phyloP scores from a whole-genome alignment of 495 filamentous ascomycete genomes.

The Cercophora newfieldiana region DNA sequence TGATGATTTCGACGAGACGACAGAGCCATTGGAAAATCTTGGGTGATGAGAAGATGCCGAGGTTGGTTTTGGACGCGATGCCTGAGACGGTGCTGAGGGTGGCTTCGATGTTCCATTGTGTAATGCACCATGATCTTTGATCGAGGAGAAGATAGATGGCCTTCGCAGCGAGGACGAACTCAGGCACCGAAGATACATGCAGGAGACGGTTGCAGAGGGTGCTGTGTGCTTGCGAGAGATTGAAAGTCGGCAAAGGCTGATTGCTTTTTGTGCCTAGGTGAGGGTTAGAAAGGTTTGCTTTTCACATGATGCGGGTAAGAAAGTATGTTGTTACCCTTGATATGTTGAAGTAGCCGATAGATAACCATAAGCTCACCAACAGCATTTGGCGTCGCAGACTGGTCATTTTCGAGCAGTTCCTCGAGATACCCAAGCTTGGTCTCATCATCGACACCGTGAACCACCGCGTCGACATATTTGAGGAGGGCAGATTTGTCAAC shows the following conservation, averaged over 20 bases:
- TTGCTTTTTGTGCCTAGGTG: slow-evolving; percentile 14
- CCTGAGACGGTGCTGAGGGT: slow-evolving; percentile 58
- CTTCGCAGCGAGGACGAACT: slow-evolving; percentile 60
- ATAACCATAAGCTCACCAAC: slow-evolving; percentile 26
- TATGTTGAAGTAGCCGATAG: slow-evolving; percentile 28
- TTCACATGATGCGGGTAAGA: too few relatives aligned
- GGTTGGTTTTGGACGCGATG: slow-evolving; percentile 43
- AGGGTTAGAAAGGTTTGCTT: background rate
- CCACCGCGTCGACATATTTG: slow-evolving; percentile 29
- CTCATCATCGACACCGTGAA: slow-evolving; percentile 23
- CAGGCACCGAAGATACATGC: slow-evolving; percentile 19
- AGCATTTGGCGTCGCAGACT: background rate
- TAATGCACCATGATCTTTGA: slow-evolving; percentile 53
- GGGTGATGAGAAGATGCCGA: slow-evolving; percentile 20
- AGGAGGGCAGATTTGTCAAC: slow-evolving; percentile 23
- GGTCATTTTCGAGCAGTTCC: slow-evolving; percentile 19
- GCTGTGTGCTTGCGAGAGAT: slow-evolving; percentile 36
- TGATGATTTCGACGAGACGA: slow-evolving; percentile 63
- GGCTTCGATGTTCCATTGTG: slow-evolving; percentile 70
- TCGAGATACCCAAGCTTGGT: slow-evolving; percentile 30
- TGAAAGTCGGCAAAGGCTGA: slow-evolving; percentile 18
- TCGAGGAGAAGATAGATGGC: slow-evolving; percentile 59
- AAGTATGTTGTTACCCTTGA: slow-evolving; percentile 15
- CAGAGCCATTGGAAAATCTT: slow-evolving; percentile 54
- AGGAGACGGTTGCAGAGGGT: slow-evolving; percentile 25